Base-by-base conservation (phyloP, 1,284 basidiomycete species). In the Fomitopsis palustris region DNA sequence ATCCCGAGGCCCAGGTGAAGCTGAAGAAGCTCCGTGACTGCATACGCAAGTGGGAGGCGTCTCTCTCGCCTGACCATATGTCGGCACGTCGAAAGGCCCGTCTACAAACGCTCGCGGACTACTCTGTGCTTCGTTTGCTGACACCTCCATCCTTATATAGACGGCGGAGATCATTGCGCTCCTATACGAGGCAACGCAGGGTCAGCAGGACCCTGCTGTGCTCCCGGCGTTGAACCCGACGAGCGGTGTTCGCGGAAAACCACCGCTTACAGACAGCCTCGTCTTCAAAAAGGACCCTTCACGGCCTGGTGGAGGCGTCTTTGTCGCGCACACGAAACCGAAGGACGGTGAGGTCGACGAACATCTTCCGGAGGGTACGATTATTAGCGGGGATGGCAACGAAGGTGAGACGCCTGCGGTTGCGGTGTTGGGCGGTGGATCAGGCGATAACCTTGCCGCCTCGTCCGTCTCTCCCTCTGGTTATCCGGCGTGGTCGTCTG, bases 121-220 rank as follows among this genome's bases (percentile, higher is more conserved):
- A 39, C n/a, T 43, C 7, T 38, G 53, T 45, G 43, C 39, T 51
- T 27, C 55, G 29, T 55, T 21, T 64, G 59, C 62, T 72, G 56
- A 75, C 65, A 57, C 42, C 16, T 17, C 64, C 62, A 33, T 23
- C 16, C 31, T 31, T 52, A 19, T 57, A 77, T 74, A 98, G 88
- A 96, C 95, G 1, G 88, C 92, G 25, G 95, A 95, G 74, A 94
- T 96, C 61, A 96, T 97, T 67, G 84, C 90, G 25, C 80, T 98
- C 21, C 81, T 98, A 25, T 96, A 94, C 74, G 94, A 97, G 77
- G 89, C 94, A 33, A 93, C 93, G 27, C 88, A 92, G 74, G 85
- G 90, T 39, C 85, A 87, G 9, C 77, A 78, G 10, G 70, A 80
- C 57, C 80, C 83, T 1, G 72, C 84, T 55, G 86, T 87, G 71